Percentiles rank a stretch among this genome's conserved stretches.
These are phyloP conservation scores for Rubus idaeus DNA, from an alignment of 306 rosid genomes.

Conservation along the genomic window DNA sequence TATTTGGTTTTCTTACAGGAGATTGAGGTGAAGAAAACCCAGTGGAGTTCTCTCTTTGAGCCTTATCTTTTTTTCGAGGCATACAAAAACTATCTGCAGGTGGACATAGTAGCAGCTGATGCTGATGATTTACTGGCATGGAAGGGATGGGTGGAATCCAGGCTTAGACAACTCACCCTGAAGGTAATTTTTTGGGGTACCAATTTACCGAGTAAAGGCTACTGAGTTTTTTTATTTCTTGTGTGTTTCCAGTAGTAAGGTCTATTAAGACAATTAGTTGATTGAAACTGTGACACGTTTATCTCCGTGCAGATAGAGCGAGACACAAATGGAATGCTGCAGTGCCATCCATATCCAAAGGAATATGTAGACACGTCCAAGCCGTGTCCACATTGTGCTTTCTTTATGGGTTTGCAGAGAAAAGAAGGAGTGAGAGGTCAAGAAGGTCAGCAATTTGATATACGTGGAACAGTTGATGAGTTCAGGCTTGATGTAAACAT, in stretches of 20 bases:
- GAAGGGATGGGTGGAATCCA: constrained; percentile 99
- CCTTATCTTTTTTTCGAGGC: constrained; percentile 82
- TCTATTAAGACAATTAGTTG: not conserved
- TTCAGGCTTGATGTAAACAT: constrained; percentile 77
- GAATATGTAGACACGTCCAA: constrained; percentile 73
- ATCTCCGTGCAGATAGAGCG: constrained; percentile 78
- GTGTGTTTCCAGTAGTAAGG: constrained; percentile 17
- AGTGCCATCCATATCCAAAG: constrained; percentile 93
- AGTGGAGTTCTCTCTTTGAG: constrained; percentile 87
- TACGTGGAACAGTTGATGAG: constrained; percentile 95
- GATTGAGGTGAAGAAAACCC: constrained; percentile 79
- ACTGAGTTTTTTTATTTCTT: constrained; percentile 8
- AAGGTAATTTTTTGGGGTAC: constrained; percentile 51
- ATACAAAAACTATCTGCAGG: constrained; percentile 92
- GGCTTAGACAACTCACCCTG: constrained; percentile 81
- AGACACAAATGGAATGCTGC: constrained; percentile 89
- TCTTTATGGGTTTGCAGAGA: constrained; percentile 98
- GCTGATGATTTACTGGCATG: constrained; percentile 75
- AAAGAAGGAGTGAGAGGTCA: constrained; percentile 94
- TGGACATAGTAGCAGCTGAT: constrained; percentile 80
- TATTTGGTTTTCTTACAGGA: constrained; percentile 55
- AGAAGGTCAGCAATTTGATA: constrained; percentile 96
- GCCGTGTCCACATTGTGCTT: constrained; percentile 83
- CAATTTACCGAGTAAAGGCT: not conserved
- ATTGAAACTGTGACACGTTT: not conserved